Conservation (phyloP, 352 stramenopile species). For the Phytophthora vignae region DNA sequence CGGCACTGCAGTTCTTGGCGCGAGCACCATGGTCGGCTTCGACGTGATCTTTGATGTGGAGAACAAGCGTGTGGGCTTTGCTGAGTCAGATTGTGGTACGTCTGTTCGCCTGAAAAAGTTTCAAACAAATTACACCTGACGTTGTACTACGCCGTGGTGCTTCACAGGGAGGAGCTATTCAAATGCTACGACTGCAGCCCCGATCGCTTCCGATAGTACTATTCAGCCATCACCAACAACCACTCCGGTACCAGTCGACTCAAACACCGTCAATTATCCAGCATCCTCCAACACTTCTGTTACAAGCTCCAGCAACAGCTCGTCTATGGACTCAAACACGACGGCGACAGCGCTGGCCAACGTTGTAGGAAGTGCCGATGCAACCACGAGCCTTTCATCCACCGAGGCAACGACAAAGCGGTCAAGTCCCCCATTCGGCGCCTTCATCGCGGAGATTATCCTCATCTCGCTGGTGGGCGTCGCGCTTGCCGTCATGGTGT, state of each 20-base stretch:
- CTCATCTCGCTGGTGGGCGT: conserved; percentile 65
- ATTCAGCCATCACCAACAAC: neutral
- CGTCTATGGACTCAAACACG: conserved; percentile 20
- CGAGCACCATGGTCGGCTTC: conserved; percentile 82
- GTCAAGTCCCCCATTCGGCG: conserved; percentile 29
- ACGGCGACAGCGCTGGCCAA: conserved; percentile 18
- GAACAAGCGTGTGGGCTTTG: conserved; percentile 81
- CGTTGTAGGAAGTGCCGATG: conserved; percentile 3
- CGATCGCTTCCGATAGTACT: conserved; percentile 12
- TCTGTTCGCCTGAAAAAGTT: too few species aligned
- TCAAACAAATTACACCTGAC: neutral
- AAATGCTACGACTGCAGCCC: conserved; percentile 15
- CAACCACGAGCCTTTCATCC: conserved; percentile 7
- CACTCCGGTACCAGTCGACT: conserved; percentile 8
- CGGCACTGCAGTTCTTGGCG: conserved; percentile 65
- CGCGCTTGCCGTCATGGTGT: conserved; percentile 56
- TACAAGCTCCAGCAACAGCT: conserved; percentile 15
- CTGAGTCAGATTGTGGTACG: conserved; percentile 73
- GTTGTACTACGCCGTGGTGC: neutral
- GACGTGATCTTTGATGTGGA: conserved; percentile 89
- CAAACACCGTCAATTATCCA: neutral
- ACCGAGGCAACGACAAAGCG: conserved; percentile 8
- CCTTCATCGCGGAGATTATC: conserved; percentile 64
- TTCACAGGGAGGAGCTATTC: conserved; percentile 27
- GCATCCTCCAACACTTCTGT: conserved; percentile 8